Evolutionary conservation across 345 rosid species (phyloP), one percentile per base, ranked within the genome.

Genomic region (Populus davidiana): DNA sequence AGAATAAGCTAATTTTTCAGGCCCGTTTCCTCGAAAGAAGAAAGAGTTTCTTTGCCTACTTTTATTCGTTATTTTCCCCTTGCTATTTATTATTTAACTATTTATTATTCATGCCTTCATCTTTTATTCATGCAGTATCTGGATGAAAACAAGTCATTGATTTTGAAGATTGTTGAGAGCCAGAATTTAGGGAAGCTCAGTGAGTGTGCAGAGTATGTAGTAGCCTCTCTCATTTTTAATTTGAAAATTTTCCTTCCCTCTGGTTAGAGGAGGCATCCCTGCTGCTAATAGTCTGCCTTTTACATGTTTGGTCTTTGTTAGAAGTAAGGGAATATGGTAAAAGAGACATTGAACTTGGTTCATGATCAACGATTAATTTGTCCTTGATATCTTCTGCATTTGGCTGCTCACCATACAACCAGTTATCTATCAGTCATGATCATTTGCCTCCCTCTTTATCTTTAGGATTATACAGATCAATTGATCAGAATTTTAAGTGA

Each of bases 111-210:
- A 2, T 69, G 74, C 69, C 27, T 33, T 49, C 17, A 27, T 50
- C 67, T 36, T 70, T 61, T 78, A 66, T 80, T 68, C 66, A 27
- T 89, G 86, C 91, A 96, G 99, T 96, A 92, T 87, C 88, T 96
- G 75, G 99, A 96, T 73, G 99, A 96, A 88, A 96, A 96, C 94
- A 96, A 96, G 87, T 96, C 99, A 0, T 86, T 96, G 95, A 96
- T 96, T 86, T 85, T 96, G 90, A 96, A 96, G 95, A 96, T 96
- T 20, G 99, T 96, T 61, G 99, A 96, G 87, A 92, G 97, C 88
- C 99, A 96, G 87, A 96, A 89, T 85, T 89, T 97, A 0, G 99
- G 99, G 78, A 94, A 96, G 81, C 85, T 94, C 73, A 88, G 86
- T 66, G 99, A 96, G 72, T 96, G 99, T 74, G 98, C 98, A 9